A percentile compares a stretch with the other conserved stretches of the same genome.
Conservation (phyloP, 305 asterid genomes). For the Fraxinus albicans region DNA sequence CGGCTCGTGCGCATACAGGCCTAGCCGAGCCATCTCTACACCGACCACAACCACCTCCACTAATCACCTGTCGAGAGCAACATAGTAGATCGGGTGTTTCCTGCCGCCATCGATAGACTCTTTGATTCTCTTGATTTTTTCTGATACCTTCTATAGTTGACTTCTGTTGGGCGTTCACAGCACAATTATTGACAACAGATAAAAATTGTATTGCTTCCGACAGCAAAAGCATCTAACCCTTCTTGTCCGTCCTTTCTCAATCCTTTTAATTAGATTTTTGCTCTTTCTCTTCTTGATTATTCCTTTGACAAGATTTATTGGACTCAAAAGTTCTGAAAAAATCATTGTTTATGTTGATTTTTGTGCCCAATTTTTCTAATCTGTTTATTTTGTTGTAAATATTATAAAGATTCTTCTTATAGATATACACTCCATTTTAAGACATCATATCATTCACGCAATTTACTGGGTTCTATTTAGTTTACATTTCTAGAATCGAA, state of each 20-base stretch:
- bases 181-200: background rate
- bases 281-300: background rate
- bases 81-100: no score
- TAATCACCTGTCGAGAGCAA: no score
- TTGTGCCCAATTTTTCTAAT: background rate
- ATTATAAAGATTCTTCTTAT: background rate
- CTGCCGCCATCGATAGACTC: slow-evolving; percentile 2
- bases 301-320: background rate
- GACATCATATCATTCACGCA: background rate
- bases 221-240: background rate
- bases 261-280: background rate
- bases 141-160: slow-evolving; percentile 13
- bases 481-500: background rate
- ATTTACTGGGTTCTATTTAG: background rate
- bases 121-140: slow-evolving; percentile 50
- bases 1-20: no score
- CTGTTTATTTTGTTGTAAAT: background rate
- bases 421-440: slow-evolving; percentile 2
- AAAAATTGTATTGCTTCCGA: background rate
- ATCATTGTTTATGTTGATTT: background rate
- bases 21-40: no score
- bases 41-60: no score
- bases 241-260: background rate
- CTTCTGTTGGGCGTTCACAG: background rate
- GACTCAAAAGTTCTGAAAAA: background rate